Evolutionary conservation across 2,329 filamentous ascomycete genomes (phyloP).

Genomic region (Verruconis gallopava): DNA sequence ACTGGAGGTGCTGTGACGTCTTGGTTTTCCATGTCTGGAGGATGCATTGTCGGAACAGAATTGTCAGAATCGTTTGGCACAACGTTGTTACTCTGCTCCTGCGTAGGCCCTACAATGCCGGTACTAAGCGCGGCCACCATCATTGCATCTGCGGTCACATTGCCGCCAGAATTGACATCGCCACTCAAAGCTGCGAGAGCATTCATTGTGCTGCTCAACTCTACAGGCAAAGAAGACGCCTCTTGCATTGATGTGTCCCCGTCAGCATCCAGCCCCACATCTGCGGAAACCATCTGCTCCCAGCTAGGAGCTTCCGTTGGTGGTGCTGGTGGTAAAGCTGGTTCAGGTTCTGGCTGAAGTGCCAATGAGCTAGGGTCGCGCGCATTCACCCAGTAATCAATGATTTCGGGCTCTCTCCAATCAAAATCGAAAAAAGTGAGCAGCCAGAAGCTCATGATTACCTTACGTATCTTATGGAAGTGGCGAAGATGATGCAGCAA

Average conservation of each 20-base stretch:
- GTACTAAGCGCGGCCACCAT: background rate
- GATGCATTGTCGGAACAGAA: background rate
- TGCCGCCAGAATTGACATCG: background rate
- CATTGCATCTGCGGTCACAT: background rate
- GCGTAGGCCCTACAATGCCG: background rate
- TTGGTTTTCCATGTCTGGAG: background rate
- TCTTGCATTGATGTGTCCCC: background rate
- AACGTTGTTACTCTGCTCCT: background rate
- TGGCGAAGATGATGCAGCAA: slow-evolving; percentile 28
- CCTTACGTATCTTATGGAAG: slow-evolving; percentile 28
- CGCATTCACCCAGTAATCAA: slow-evolving; percentile 28
- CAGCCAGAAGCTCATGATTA: slow-evolving; percentile 31
- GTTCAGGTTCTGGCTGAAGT: slow-evolving; percentile 17
- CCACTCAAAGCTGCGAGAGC: background rate
- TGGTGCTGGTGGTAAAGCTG: slow-evolving; percentile 5
- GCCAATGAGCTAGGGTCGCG: slow-evolving; percentile 27
- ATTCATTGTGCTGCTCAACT: background rate
- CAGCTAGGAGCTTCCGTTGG: background rate
- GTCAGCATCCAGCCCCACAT: background rate
- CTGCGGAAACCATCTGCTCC: background rate
- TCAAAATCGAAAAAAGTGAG: slow-evolving; percentile 15
- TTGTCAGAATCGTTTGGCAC: background rate
- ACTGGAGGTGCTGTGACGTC: too few relatives aligned
- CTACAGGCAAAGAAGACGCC: background rate
- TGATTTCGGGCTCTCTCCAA: slow-evolving; percentile 5